These are phyloP conservation scores for Ramalina intermedia DNA, from an alignment of 495 filamentous ascomycete species.

Conservation along the genomic window DNA sequence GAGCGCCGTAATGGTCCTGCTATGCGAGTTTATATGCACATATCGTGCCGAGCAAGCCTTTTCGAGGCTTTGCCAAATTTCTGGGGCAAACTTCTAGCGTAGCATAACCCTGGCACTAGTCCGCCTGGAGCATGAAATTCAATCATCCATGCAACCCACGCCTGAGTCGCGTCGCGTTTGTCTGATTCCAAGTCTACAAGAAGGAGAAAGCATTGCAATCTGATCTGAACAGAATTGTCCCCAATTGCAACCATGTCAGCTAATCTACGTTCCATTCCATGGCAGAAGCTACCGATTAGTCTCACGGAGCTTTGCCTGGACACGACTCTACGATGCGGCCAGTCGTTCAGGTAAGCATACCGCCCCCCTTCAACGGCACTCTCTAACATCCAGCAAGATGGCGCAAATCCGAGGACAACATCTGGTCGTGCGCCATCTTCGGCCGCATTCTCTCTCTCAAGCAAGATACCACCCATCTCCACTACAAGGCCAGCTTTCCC, in stretches of 20 bases:
- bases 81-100: no score
- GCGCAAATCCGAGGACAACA: conserved; percentile 60
- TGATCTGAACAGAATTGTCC: no score
- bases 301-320: conserved; percentile 77
- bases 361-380: background rate
- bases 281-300: conserved; percentile 68
- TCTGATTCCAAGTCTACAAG: no score
- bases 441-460: conserved; percentile 72
- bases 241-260: conserved; percentile 15
- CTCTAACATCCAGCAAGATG: conserved; percentile 47
- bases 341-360: conserved; percentile 56
- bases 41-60: no score
- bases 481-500: conserved; percentile 63
- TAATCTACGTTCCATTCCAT: conserved; percentile 37
- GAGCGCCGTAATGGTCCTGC: no score
- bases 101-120: no score
- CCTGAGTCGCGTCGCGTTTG: no score
- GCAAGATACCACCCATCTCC: conserved; percentile 64
- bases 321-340: conserved; percentile 80
- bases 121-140: no score
- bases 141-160: no score
- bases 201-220: no score
- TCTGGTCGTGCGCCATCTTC: conserved; percentile 85
- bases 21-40: no score
- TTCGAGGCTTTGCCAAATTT: no score